These are phyloP conservation scores for Saccharomycopsis crataegensis DNA, from an alignment of 1,139 yeast species.

Conservation along the genomic window DNA sequence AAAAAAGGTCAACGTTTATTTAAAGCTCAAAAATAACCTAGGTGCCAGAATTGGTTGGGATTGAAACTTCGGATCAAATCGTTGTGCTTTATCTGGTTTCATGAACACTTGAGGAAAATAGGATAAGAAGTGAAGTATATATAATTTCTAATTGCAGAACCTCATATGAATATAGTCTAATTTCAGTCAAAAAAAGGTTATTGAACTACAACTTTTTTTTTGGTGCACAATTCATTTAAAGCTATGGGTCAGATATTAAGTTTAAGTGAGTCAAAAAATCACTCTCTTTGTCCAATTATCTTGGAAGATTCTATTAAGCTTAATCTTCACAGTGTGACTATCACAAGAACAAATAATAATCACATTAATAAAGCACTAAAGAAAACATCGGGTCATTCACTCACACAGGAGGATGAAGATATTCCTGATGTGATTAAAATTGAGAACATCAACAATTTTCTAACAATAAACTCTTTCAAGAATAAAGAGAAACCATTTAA, in stretches of 20 bases:
- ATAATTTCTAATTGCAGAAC: too few relatives aligned
- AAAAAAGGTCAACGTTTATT: too few relatives aligned
- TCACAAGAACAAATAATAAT: not conserved
- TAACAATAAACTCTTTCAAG: constrained; percentile 2
- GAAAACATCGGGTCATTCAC: not conserved
- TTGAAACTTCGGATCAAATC: too few relatives aligned
- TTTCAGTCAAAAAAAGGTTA: too few relatives aligned
- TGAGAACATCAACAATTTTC: constrained; percentile 9
- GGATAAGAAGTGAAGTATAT: too few relatives aligned
- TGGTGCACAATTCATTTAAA: too few relatives aligned
- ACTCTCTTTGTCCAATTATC: constrained; percentile 1
- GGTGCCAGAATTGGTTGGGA: too few relatives aligned
- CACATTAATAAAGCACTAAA: not conserved
- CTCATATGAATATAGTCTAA: too few relatives aligned
- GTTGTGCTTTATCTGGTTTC: too few relatives aligned
- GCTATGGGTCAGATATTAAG: constrained; percentile 1
- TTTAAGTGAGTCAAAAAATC: not conserved
- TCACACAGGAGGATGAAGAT: not conserved
- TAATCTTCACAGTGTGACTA: constrained; percentile 1
- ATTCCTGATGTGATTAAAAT: constrained; percentile 2
- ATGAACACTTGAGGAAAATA: too few relatives aligned
- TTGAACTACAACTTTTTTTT: too few relatives aligned
- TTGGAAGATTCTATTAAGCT: constrained; percentile 6
- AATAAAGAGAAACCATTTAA: not conserved
- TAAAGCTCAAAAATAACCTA: too few relatives aligned